Evolutionary conservation across 2,329 filamentous ascomycete genomes (phyloP).

Genomic region (Xylariaceae sp.): DNA sequence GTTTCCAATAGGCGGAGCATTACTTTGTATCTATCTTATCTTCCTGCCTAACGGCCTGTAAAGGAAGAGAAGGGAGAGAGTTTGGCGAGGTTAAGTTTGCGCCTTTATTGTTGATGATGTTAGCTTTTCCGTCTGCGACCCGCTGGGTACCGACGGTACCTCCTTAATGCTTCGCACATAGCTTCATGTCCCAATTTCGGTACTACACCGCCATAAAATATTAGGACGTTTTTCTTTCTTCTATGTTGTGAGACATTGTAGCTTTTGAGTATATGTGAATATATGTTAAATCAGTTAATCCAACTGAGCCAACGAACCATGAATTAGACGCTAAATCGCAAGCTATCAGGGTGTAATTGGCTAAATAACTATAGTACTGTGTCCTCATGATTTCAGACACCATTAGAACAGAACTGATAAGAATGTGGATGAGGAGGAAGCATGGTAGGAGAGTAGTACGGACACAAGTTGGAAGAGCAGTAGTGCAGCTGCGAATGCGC

Average conservation of each 20-base stretch:
- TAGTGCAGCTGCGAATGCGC: no score
- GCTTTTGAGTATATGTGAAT: not conserved
- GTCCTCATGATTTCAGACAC: no score
- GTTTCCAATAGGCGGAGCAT: conserved; percentile 12
- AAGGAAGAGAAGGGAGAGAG: conserved; percentile 11
- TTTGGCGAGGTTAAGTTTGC: conserved; percentile 4
- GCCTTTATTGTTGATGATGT: conserved; percentile 14
- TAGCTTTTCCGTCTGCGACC: conserved; percentile 12
- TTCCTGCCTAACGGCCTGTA: conserved; percentile 1
- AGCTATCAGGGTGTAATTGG: no score
- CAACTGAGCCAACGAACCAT: no score
- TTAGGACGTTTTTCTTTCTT: conserved; percentile 28
- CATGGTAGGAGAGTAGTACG: no score
- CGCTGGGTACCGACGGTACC: conserved; percentile 4
- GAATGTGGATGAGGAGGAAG: no score
- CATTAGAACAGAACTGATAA: no score
- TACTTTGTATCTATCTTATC: conserved; percentile 20
- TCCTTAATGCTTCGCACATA: conserved; percentile 21
- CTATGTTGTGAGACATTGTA: no score
- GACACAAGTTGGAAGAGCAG: no score
- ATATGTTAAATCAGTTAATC: no score
- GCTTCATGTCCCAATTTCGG: conserved; percentile 27
- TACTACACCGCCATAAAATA: conserved; percentile 25
- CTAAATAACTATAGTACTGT: no score
- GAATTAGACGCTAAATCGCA: no score